phyloP scores from a whole-genome alignment of 202 grass and related monocot genomes.

The Brachypodium distachyon region DNA sequence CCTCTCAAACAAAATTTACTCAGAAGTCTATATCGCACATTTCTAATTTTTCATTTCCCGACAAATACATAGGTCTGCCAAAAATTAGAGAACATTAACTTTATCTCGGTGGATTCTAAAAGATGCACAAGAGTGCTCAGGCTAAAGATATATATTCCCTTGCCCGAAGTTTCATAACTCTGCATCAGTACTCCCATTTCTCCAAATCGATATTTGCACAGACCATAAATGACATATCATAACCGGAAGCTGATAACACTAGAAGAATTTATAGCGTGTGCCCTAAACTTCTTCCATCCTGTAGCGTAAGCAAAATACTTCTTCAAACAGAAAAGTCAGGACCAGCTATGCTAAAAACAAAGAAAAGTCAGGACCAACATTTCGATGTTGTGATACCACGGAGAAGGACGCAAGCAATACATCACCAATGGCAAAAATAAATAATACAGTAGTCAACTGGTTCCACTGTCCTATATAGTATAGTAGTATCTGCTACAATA shows the following conservation, averaged over 20 bases:
- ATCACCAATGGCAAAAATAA: background rate
- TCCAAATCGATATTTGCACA: background rate
- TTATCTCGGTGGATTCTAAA: no score
- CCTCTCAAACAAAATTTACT: background rate
- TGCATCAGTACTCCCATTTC: background rate
- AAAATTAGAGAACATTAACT: background rate
- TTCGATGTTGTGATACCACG: background rate
- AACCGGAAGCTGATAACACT: background rate
- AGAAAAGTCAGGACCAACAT: no score
- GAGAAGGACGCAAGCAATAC: background rate
- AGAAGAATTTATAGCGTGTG: background rate
- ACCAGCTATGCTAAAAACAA: no score
- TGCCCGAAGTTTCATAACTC: no score
- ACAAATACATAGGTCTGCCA: background rate
- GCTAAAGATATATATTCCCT: background rate
- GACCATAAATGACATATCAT: background rate
- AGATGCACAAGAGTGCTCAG: background rate
- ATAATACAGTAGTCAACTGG: background rate
- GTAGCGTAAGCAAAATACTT: background rate
- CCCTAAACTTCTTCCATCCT: background rate
- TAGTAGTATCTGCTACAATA: background rate
- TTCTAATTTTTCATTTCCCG: background rate
- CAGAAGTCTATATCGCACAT: background rate
- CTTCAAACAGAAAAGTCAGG: background rate
- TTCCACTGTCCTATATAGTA: background rate